Evolutionary conservation across 352 stramenopile species (phyloP), one percentile per base, ranked within the genome.

Genomic region (Globisporangium cylindrosporum): DNA sequence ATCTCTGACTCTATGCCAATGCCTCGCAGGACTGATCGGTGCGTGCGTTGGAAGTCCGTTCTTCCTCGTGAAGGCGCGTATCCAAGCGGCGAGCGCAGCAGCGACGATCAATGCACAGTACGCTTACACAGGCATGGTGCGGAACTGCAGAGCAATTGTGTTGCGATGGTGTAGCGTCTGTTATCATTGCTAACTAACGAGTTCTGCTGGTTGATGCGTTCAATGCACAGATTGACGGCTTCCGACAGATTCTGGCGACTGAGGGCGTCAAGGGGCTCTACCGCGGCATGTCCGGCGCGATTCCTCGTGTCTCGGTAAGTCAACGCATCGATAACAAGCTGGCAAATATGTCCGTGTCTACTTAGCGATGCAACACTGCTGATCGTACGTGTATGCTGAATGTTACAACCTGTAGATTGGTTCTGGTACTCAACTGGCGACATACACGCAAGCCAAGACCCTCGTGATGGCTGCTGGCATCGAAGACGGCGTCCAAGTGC

Each of bases 51-150:
- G 88, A 29, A 94, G 85, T 68, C 88, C 88, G 22, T 94, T 96
- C 72, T 94, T 91, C 71, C 77, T 96, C 27, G 80, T 96, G 7
- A 96, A 96, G 67, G 85, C 88, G 32, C 74, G 88, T 14, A 92
- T 96, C 64, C 88, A 96, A 68, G 88, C 88, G 0, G 84, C 86
- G 24, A 94, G 86, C 67, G 90, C 84, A 1, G 72, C 75, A 0
- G 82, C 80, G 20, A 90, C 81, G 15, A 88, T 94, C 56, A 94
- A 96, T 72, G 74, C 86, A 7, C 87, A 94, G 63, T 96, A 96
- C 62, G 74, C 88, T 7, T 96, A 96, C 73, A 84, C 72, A 3
- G 80, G 84, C 74, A 94, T 94, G 87, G 88, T 95, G 78, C 22
- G 72, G 25, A 3, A 10, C 18, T 7, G 5, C 43, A 51, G 7